Evolutionary conservation across 1,284 basidiomycete species (phyloP), one percentile per base, ranked within the genome.

Genomic region (Phellinidium pouzarii): DNA sequence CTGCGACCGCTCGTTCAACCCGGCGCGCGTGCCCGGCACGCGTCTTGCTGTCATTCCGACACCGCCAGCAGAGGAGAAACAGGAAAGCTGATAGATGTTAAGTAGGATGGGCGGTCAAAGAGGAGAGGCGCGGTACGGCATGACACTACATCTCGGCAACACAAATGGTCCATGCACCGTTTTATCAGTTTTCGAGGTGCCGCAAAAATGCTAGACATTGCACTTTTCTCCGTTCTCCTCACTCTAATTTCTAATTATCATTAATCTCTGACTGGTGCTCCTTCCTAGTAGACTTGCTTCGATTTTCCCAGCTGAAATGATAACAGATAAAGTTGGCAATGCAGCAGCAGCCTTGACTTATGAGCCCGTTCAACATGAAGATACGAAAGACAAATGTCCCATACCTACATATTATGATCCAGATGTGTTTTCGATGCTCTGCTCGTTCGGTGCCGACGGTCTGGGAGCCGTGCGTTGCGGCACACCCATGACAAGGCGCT

Each of bases 1-100:
- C 79, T 97, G 94, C 73, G 93, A 97, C 75, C 86, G 91, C 59
- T 89, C 90, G 20, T 95, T 97, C 80, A 95, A 95, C 75, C 91
- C 93, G 17, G 87, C 94, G 57, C 82, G 92, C 63, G 83, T 95
- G 66, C 88, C 93, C 36, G 94, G 94, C 59, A 91, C 90, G 55
- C 84, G 91, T 60, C 79, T 96, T 61, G 71, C 50, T 26, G 54
- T 56, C 34, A 75, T 49, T 88, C 68, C 63, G 72, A 56, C 62
- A 63, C 50, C 50, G 61, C 46, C 64, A 61, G 58, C 52, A 57
- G 48, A 63, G 64, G 60, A 62, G 58, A 56, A 46, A 47, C 50
- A 53, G 44, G 31, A 27, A 36, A n/a, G 17, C n/a, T n/a, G 14
- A 34, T 25, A 14, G 7, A 2, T 31, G 14, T 14, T 6, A 12